A percentile compares a stretch with the other conserved stretches of the same genome.
Conservation (phyloP, 352 stramenopile genomes). For the Pythium vanterpoolii region DNA sequence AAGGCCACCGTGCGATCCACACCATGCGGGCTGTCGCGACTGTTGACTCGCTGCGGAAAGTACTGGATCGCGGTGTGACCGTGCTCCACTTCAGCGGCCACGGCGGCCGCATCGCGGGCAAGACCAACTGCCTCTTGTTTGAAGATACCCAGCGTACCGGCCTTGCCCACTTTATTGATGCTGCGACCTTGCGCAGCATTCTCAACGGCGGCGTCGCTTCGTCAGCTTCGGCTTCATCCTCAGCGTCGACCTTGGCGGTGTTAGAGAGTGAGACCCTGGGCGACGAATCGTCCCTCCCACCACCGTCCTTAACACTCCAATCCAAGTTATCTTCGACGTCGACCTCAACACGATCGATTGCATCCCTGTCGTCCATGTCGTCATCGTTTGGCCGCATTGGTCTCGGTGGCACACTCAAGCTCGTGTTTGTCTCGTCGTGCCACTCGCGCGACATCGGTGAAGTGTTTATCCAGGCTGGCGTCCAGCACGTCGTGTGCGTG, state of each 20-base stretch:
- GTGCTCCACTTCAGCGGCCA: constrained; percentile 82
- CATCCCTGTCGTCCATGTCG: constrained; percentile 21
- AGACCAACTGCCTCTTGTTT: constrained; percentile 67
- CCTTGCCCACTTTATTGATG: constrained; percentile 67
- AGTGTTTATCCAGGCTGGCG: constrained; percentile 75
- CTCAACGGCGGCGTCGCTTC: constrained; percentile 32
- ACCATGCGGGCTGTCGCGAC: constrained; percentile 73
- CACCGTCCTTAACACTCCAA: neutral
- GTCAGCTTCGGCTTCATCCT: neutral
- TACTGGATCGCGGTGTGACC: constrained; percentile 71
- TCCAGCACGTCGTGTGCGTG: constrained; percentile 76
- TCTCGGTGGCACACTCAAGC: constrained; percentile 48
- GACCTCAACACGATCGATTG: constrained; percentile 20
- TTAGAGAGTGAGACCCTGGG: neutral
- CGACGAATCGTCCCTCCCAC: constrained; percentile 11
- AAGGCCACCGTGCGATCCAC: constrained; percentile 70
- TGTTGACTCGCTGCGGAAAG: constrained; percentile 67
- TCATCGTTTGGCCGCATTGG: constrained; percentile 27
- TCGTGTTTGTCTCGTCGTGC: constrained; percentile 82
- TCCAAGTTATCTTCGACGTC: neutral
- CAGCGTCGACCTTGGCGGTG: neutral
- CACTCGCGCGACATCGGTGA: constrained; percentile 74
- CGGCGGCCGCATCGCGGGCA: constrained; percentile 58
- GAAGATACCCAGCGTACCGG: constrained; percentile 71
- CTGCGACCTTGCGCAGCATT: constrained; percentile 53